Percentiles rank a stretch among this genome's conserved stretches.
Evolutionary conservation across 345 rosid species (phyloP).

Genomic region (Eucalyptus sideroxylon): DNA sequence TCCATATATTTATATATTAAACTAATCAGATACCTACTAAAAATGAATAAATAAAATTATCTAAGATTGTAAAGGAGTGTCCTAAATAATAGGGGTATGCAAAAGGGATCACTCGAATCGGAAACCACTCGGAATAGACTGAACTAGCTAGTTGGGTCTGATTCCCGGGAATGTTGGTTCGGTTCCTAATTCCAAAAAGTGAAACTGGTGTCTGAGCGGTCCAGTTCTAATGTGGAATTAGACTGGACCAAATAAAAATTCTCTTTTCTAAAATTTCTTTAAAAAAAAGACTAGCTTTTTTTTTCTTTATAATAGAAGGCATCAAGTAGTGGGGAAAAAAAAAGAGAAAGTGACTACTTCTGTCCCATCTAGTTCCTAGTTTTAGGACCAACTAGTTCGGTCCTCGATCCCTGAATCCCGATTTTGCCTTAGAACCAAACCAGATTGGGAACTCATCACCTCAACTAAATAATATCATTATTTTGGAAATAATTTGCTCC

Average conservation of each 20-base stretch:
- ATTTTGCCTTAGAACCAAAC: too few species aligned
- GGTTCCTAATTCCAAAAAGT: too few species aligned
- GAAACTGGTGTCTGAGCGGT: accelerated
- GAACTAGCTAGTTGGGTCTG: accelerated
- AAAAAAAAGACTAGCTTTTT: too few species aligned
- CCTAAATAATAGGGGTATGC: not conserved
- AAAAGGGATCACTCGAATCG: accelerated
- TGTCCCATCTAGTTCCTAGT: too few species aligned
- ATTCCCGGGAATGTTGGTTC: accelerated
- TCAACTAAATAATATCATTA: not conserved
- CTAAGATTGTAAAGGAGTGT: not conserved
- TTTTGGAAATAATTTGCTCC: not conserved
- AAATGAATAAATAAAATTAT: not conserved
- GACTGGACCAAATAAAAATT: too few species aligned
- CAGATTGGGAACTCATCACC: accelerated
- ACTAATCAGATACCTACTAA: not conserved
- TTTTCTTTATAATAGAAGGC: too few species aligned
- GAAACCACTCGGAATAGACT: accelerated
- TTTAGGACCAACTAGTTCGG: too few species aligned
- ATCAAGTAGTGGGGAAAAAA: too few species aligned
- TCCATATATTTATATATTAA: not conserved
- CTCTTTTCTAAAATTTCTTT: too few species aligned
- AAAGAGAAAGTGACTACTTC: too few species aligned
- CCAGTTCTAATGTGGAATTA: too few species aligned
- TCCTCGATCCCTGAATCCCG: accelerated